Base-by-base conservation (phyloP, 176 grass and related monocot genomes). In the Oryza nivara region DNA sequence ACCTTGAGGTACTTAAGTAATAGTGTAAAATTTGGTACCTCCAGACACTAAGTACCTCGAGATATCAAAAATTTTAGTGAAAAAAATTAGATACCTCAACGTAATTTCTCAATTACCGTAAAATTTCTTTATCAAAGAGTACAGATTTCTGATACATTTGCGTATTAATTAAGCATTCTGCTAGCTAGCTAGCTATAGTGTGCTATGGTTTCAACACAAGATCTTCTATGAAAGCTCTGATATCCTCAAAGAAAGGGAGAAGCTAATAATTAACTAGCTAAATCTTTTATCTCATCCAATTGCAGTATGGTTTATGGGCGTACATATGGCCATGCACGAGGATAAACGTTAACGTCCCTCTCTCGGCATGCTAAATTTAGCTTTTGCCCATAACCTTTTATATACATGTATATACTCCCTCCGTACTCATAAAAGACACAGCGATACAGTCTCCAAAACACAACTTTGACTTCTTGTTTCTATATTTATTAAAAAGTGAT, bases 291-390 rank as follows among this genome's bases (percentile, higher is more conserved):
- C 58, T 66, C 54, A 22, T 44, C 65, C 26, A 66, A 25, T 65
- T 15, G 43, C 60, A 56, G 4, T 56, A 58, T 58, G 47, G 47
- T 49, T 35, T 15, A 51, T n/a, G n/a, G 28, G 51, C 5, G 17
- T 17, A 19, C 7, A 17, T 63, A 63, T 63, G 58, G 4, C 54
- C 69, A 54, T 35, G 43, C 69, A 54, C 23, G 32, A 80, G 68
- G 84, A 80, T 80, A 74, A 86, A 6, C 5, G 13, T 67, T 40
- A 15, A 65, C 9, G 63, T 84, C 36, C 36, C 72, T 8, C 61
- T 67, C 45, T 32, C 77, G 67, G 47, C 85, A 87, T 75, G 61
- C 78, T 58, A 74, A 60, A 44, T 44, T 75, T 68, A 82, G 64
- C 16, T 26, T 56, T n/a, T 56, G 70, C 11, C 43, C 71, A 67